A percentile compares a stretch with the other conserved stretches of the same genome.
Evolutionary conservation across 164 flowering plant species (phyloP).

Genomic region (Vitis riparia): DNA sequence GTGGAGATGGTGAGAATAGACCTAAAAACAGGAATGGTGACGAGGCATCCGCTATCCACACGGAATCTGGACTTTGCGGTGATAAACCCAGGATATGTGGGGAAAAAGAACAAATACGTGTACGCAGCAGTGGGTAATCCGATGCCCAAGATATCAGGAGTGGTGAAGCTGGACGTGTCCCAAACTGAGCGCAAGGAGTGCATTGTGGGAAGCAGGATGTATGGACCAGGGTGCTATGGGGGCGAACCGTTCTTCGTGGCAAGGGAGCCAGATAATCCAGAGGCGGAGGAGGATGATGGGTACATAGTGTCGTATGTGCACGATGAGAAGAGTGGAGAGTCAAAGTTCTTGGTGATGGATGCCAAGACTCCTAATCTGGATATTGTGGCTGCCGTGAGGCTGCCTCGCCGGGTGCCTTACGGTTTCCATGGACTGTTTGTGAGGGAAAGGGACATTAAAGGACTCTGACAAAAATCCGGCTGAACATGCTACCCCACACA

Average conservation of each 20-base stretch:
- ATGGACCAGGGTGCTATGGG: conserved; percentile 59
- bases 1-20: conserved; percentile 69
- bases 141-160: conserved; percentile 63
- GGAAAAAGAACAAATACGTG: conserved; percentile 52
- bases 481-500: no score
- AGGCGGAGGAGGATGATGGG: conserved; percentile 75
- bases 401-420: conserved; percentile 77
- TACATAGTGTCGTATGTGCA: conserved; percentile 56
- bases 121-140: conserved; percentile 66
- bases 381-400: conserved; percentile 60
- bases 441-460: conserved; percentile 46
- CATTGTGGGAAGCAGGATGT: conserved; percentile 55
- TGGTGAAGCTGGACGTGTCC: conserved; percentile 65
- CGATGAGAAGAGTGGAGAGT: conserved; percentile 56
- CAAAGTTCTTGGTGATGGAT: conserved; percentile 78
- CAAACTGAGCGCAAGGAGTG: conserved; percentile 32
- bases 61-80: conserved; percentile 66
- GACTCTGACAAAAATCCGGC: conserved; percentile 1
- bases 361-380: conserved; percentile 74
- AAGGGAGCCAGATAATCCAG: conserved; percentile 34
- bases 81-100: conserved; percentile 52
- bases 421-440: conserved; percentile 80
- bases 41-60: conserved; percentile 51
- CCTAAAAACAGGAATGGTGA: conserved; percentile 43
- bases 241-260: conserved; percentile 82